A percentile compares a stretch with the other conserved stretches of the same genome.
These are phyloP conservation scores for Exidia glandulosa DNA, from an alignment of 768 basidiomycete species.

Conservation along the genomic window DNA sequence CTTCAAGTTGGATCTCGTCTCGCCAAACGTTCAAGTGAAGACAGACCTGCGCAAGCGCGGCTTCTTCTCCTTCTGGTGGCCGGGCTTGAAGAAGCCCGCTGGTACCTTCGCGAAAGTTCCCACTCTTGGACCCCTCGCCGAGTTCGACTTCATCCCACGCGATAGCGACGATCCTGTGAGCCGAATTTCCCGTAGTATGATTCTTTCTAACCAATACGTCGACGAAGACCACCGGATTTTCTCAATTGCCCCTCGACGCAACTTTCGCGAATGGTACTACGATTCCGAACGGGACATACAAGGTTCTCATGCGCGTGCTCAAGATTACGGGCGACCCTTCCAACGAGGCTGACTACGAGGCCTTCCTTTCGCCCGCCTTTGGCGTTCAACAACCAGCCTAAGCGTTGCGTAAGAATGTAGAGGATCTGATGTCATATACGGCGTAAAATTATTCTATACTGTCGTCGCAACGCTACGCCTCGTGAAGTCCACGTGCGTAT, in stretches of 20 bases:
- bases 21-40: neutral
- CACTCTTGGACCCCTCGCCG: neutral
- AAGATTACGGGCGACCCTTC: constrained; percentile 10
- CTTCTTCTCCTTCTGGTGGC: neutral
- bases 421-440: too few relatives aligned
- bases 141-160: neutral
- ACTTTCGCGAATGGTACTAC: constrained; percentile 17
- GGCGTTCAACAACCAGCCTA: neutral
- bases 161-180: neutral
- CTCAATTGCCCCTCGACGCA: neutral
- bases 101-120: too few relatives aligned
- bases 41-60: neutral
- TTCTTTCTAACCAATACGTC: neutral
- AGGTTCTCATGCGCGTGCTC: constrained; percentile 7
- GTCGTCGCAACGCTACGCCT: too few relatives aligned
- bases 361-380: constrained; percentile 8
- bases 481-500: too few relatives aligned
- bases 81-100: neutral
- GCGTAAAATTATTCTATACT: too few relatives aligned
- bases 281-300: constrained; percentile 24
- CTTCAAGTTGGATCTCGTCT: constrained; percentile 3
- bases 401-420: too few relatives aligned
- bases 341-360: constrained; percentile 9
- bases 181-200: neutral
- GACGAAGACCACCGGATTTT: neutral